These are phyloP conservation scores for Oleoguttula mirabilis DNA, from an alignment of 495 filamentous ascomycete genomes.

Conservation along the genomic window DNA sequence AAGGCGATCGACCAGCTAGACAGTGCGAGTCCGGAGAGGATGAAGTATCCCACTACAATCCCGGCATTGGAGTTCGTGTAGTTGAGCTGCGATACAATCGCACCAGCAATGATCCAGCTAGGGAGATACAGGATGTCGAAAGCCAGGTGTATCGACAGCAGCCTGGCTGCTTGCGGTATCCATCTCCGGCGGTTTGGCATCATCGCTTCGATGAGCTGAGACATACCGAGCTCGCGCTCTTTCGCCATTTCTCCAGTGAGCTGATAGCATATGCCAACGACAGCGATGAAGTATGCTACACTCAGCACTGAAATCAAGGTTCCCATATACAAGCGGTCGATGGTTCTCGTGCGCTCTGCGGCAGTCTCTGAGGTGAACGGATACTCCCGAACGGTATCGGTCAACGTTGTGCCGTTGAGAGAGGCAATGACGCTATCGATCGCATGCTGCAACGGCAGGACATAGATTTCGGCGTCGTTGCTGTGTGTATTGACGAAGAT, in stretches of 20 bases:
- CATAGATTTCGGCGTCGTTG: constrained; percentile 62
- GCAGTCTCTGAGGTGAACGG: constrained; percentile 57
- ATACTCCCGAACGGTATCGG: constrained; percentile 45
- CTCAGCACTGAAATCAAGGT: constrained; percentile 55
- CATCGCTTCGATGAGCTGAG: constrained; percentile 34
- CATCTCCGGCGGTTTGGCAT: constrained; percentile 29
- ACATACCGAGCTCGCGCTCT: constrained; percentile 32
- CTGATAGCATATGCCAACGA: constrained; percentile 65
- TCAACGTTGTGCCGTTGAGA: constrained; percentile 30
- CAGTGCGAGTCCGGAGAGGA: constrained; percentile 32
- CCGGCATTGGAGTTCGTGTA: constrained; percentile 31
- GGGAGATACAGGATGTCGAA: constrained; percentile 39
- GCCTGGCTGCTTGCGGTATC: constrained; percentile 29
- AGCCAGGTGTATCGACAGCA: constrained; percentile 28
- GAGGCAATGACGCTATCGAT: constrained; percentile 60
- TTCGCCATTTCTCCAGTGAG: constrained; percentile 33
- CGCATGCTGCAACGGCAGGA: constrained; percentile 64
- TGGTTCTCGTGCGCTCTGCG: constrained; percentile 47
- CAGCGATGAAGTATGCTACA: constrained; percentile 59
- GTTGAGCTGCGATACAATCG: constrained; percentile 29
- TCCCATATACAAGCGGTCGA: constrained; percentile 55
- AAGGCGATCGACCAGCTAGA: constrained; percentile 33
- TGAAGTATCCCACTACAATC: constrained; percentile 32
- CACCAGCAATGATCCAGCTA: constrained; percentile 32
- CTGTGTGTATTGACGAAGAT: constrained; percentile 45